These are phyloP conservation scores for Punica granatum DNA, from an alignment of 345 rosid species.

Conservation along the genomic window DNA sequence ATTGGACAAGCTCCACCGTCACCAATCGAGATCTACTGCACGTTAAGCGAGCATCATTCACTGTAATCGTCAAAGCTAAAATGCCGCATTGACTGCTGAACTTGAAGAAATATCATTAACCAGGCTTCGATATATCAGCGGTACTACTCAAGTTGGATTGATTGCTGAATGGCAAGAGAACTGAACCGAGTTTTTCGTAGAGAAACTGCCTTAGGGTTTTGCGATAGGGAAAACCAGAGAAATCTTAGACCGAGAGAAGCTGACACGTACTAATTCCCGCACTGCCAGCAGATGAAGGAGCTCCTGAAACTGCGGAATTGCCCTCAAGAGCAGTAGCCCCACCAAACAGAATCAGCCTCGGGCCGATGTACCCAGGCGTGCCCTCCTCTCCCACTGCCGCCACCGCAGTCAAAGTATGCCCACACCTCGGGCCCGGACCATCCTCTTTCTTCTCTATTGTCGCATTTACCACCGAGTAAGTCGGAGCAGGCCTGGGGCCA, in stretches of 20 bases:
- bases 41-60: not conserved
- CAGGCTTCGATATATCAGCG: not conserved
- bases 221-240: not conserved
- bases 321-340: constrained; percentile 99
- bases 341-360: constrained; percentile 84
- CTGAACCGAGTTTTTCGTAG: not conserved
- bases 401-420: constrained; percentile 93
- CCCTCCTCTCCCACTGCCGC: constrained; percentile 98
- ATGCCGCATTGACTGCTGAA: not conserved
- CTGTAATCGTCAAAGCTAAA: not conserved
- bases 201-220: not conserved
- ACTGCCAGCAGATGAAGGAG: constrained; percentile 94
- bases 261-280: constrained; percentile 88
- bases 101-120: not conserved
- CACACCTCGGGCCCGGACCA: constrained; percentile 98
- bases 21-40: not conserved
- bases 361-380: constrained; percentile 71
- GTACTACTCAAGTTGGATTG: not conserved
- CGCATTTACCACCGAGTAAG: constrained; percentile 81
- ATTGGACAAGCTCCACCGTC: not conserved
- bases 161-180: not conserved
- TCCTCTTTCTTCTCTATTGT: constrained; percentile 89
- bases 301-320: constrained; percentile 76
- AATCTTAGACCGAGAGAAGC: not conserved
- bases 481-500: constrained; percentile 90